Conservation (phyloP, 768 basidiomycete species). For the Russula virescens region DNA sequence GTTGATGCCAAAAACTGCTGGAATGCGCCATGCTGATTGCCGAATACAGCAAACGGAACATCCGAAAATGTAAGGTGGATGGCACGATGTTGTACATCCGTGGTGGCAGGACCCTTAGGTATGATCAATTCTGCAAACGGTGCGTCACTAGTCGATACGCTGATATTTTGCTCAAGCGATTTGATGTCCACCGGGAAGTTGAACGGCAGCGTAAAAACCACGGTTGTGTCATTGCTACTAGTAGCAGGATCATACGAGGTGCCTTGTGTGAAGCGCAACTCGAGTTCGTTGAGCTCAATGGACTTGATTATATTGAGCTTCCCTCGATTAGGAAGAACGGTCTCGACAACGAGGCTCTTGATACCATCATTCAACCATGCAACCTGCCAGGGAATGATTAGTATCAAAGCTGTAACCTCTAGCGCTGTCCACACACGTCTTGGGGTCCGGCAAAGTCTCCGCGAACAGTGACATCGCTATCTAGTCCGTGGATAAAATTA, state of each 20-base stretch:
- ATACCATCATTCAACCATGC: slow-evolving; percentile 72
- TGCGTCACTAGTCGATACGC: slow-evolving; percentile 44
- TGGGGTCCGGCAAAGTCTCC: slow-evolving; percentile 54
- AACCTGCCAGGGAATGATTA: slow-evolving; percentile 36
- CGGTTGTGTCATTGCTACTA: slow-evolving; percentile 54
- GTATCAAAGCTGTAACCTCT: not conserved
- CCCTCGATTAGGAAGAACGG: slow-evolving; percentile 60
- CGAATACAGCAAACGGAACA: slow-evolving; percentile 54
- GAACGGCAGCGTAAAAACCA: slow-evolving; percentile 63
- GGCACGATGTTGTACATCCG: slow-evolving; percentile 56
- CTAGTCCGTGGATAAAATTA: slow-evolving; percentile 60
- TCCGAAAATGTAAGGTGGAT: slow-evolving; percentile 55
- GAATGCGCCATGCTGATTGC: slow-evolving; percentile 46
- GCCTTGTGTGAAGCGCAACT: slow-evolving; percentile 51
- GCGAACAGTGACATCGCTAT: slow-evolving; percentile 52
- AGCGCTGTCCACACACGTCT: slow-evolving; percentile 37
- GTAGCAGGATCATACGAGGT: slow-evolving; percentile 54
- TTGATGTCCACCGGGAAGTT: slow-evolving; percentile 64
- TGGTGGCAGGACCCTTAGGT: slow-evolving; percentile 50
- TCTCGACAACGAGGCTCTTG: slow-evolving; percentile 50
- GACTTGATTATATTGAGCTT: slow-evolving; percentile 57
- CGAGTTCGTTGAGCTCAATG: slow-evolving; percentile 53
- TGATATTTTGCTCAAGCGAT: slow-evolving; percentile 54
- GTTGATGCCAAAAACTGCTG: slow-evolving; percentile 57
- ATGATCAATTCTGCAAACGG: slow-evolving; percentile 56